Conservation (phyloP, 805 yeast genomes). For the Hanseniaspora guilliermondii region DNA sequence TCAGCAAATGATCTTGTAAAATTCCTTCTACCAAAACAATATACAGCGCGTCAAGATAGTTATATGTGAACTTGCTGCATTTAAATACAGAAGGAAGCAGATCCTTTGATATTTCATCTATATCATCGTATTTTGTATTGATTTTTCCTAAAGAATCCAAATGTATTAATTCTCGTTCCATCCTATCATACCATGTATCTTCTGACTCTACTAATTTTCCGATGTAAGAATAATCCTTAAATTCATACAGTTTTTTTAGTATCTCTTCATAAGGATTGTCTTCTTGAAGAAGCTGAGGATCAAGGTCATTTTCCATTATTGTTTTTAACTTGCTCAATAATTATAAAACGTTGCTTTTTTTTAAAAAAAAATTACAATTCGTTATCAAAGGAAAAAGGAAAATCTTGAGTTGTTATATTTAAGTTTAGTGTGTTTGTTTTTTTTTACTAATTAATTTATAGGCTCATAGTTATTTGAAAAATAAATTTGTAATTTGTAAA, state of each 20-base stretch:
- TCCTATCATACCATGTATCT: conserved; percentile 4
- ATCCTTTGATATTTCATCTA: not conserved
- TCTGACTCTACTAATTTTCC: conserved; percentile 5
- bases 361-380: too few relatives aligned
- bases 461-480: too few relatives aligned
- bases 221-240: conserved; percentile 8
- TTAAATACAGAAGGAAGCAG: not conserved
- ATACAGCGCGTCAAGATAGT: conserved; percentile 11
- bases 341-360: not conserved
- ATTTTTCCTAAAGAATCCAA: not conserved
- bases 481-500: too few relatives aligned
- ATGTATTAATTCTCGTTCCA: not conserved
- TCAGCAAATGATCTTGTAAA: conserved; percentile 4
- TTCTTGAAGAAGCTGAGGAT: not conserved
- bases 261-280: not conserved
- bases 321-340: too few relatives aligned
- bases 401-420: too few relatives aligned
- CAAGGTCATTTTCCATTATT: not conserved
- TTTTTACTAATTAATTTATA: too few relatives aligned
- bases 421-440: too few relatives aligned
- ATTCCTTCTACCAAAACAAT: conserved; percentile 8
- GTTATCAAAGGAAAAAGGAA: too few relatives aligned
- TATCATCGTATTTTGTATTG: not conserved
- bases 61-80: conserved; percentile 10
- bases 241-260: not conserved